Evolutionary conservation across 1,284 basidiomycete species (phyloP), one percentile per base, ranked within the genome.

Genomic region (Cryptococcus sp.): DNA sequence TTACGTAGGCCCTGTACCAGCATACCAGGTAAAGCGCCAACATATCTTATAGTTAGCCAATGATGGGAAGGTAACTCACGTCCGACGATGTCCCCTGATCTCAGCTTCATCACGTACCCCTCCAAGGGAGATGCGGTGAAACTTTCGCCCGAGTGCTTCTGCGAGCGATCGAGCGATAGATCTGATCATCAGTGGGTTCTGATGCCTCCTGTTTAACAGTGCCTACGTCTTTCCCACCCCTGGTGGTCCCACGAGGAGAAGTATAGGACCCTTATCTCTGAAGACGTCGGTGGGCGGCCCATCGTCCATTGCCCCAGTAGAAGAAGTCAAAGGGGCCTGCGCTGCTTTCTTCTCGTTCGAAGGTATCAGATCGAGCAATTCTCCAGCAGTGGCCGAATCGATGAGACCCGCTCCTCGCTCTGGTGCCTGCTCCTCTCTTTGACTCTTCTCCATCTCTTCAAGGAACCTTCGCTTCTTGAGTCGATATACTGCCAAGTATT

Each of bases 81-180:
- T 98, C 65, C 94, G 78, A 61, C 94, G 79, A 73, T 98, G 94
- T 1, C 94, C 94, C 75, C 97, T 93, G 69, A 98, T 97, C 80
- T 98, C 94, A 43, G 94, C 94, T 4, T 97, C 92, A 66, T 98
- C 94, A 49, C 91, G 88, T 60, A 98, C 77, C 7, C 94, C 92
- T 57, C 94, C 94, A 3, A 98, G 91, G 13, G 88, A 91, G 77
- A 98, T 96, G 31, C 94, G 83, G 48, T 73, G 67, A 59, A 73
- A 72, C 52, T 64, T 63, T 18, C 71, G 53, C 0, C 71, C 71
- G 2, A 73, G 56, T 0, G 69, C 63, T 4, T 54, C 50, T 13
- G 71, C 71, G 14, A 73, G 57, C 7, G 71, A 73, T 9, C 63
- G 59, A 0, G 71, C 71, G 36, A 73, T 70, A 2, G 62, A 64